Percentiles rank a stretch among this genome's conserved stretches.
Conservation (phyloP, 75 land plant genomes). For the Cunninghamia lanceolata region DNA sequence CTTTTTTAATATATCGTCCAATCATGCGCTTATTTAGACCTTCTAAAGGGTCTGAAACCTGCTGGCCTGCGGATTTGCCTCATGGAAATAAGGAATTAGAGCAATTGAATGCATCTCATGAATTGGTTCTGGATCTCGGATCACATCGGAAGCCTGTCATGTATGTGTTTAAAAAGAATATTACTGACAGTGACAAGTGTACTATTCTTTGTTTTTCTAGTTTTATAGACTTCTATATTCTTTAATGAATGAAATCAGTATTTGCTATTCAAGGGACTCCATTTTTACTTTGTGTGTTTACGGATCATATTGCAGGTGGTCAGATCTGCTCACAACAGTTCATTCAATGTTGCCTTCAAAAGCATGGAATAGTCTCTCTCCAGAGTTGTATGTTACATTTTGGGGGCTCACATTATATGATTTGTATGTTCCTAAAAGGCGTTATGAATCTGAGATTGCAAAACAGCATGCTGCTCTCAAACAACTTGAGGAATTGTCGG, state of each 20-base stretch:
- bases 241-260: neutral
- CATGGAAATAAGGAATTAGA: conserved; percentile 38
- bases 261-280: neutral
- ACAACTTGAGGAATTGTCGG: conserved; percentile 88
- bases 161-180: conserved; percentile 33
- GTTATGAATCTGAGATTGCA: conserved; percentile 89
- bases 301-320: conserved; percentile 67
- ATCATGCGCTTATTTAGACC: conserved; percentile 90
- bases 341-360: conserved; percentile 74
- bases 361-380: conserved; percentile 96
- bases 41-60: conserved; percentile 35
- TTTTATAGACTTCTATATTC: neutral
- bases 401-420: conserved; percentile 98
- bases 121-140: conserved; percentile 73
- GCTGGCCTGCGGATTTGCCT: conserved; percentile 72
- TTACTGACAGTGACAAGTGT: neutral
- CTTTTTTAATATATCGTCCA: conserved; percentile 90
- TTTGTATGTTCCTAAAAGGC: conserved; percentile 84
- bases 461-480: conserved; percentile 92
- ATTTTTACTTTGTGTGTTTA: neutral
- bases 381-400: conserved; percentile 92
- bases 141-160: conserved; percentile 43
- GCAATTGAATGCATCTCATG: conserved; percentile 12
- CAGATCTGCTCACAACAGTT: conserved; percentile 72
- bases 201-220: neutral